A percentile compares a stretch with the other conserved stretches of the same genome.
phyloP scores from a whole-genome alignment of 2,329 filamentous ascomycete genomes.

The Penicillium sp. region DNA sequence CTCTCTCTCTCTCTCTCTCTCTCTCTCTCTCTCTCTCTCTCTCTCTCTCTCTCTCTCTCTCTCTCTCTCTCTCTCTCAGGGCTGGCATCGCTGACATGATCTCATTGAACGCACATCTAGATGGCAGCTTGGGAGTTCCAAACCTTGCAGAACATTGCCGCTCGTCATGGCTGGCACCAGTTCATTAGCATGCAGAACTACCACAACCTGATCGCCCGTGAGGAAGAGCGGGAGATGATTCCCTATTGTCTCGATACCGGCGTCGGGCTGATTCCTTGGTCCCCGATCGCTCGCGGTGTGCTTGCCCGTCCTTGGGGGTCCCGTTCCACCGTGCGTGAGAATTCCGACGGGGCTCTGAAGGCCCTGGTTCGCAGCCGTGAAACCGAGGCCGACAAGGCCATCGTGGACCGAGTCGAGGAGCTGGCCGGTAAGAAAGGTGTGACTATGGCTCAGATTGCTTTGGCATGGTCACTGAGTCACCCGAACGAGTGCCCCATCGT shows the following conservation, averaged over 20 bases:
- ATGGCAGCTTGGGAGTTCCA: conserved; percentile 51
- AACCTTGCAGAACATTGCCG: conserved; percentile 44
- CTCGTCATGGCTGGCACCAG: conserved; percentile 44
- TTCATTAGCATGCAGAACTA: conserved; percentile 50
- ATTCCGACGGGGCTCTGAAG: conserved; percentile 41
- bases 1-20: no score
- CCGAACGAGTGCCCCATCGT: conserved; percentile 54
- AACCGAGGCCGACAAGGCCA: conserved; percentile 47
- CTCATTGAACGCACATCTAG: conserved; percentile 14
- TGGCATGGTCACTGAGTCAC: conserved; percentile 56
- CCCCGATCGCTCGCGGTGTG: conserved; percentile 40
- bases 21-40: no score
- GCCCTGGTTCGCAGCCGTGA: conserved; percentile 38
- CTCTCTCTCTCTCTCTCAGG: no score
- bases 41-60: no score
- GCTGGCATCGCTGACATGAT: neutral
- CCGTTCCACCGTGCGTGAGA: conserved; percentile 39
- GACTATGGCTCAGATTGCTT: conserved; percentile 59
- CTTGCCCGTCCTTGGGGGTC: conserved; percentile 43
- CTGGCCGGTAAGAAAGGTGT: conserved; percentile 52
- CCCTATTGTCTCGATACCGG: conserved; percentile 36
- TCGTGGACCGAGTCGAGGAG: conserved; percentile 52
- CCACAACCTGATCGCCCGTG: conserved; percentile 43
- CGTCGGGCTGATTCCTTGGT: conserved; percentile 37
- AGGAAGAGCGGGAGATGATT: conserved; percentile 46